Percentiles rank a stretch among this genome's conserved stretches.
Evolutionary conservation across 2,329 filamentous ascomycete genomes (phyloP).

Genomic region (Orbilia javanica): DNA sequence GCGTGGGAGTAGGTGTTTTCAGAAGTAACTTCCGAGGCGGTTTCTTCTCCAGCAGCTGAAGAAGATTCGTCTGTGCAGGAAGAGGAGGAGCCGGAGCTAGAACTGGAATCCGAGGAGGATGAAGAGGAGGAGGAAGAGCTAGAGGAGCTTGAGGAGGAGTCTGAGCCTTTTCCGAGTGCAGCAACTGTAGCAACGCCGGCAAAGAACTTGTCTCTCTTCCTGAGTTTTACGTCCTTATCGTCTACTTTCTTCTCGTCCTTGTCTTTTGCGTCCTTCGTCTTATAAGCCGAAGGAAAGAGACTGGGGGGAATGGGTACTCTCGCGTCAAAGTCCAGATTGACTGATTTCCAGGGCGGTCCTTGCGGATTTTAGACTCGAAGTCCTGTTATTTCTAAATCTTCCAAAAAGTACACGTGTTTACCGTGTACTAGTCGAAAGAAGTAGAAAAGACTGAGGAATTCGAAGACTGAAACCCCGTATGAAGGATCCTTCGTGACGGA

Average conservation of each 20-base stretch:
- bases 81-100: constrained; percentile 50
- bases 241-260: constrained; percentile 68
- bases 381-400: constrained; percentile 59
- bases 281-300: constrained; percentile 99
- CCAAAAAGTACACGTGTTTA: constrained; percentile 57
- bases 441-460: constrained; percentile 57
- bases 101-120: constrained; percentile 27
- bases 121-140: constrained; percentile 36
- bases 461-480: constrained; percentile 59
- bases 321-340: constrained; percentile 99
- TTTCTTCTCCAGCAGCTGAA: constrained; percentile 55
- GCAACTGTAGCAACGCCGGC: constrained; percentile 65
- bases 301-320: constrained; percentile 99
- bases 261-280: constrained; percentile 73
- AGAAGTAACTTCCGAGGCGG: constrained; percentile 59
- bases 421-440: constrained; percentile 59
- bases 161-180: constrained; percentile 68
- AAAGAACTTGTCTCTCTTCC: constrained; percentile 86
- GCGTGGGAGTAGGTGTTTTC: constrained; percentile 58
- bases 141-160: constrained; percentile 62
- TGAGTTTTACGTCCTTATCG: constrained; percentile 81
- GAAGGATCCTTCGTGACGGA: constrained; percentile 58
- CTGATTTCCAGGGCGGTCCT: constrained; percentile 71
- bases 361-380: constrained; percentile 58
- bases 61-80: constrained; percentile 58